A percentile compares a stretch with the other conserved stretches of the same genome.
These are phyloP conservation scores for Silene noctiflora DNA, from an alignment of 179 eudicot species.

Conservation along the genomic window DNA sequence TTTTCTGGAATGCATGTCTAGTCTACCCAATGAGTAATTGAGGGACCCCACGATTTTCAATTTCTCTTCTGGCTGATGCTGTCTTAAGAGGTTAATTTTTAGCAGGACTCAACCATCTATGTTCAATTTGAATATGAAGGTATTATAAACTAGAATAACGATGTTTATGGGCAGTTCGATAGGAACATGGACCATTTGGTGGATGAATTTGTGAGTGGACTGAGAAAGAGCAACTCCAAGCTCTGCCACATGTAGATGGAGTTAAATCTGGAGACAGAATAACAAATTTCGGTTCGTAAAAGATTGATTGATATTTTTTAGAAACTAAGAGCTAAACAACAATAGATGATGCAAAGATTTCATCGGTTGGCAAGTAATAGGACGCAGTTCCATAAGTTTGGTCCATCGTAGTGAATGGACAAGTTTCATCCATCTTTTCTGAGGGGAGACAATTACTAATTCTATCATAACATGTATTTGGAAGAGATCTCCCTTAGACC, in stretches of 20 bases:
- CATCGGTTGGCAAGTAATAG: not conserved
- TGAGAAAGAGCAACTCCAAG: conserved; percentile 1
- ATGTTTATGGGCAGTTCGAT: too few species aligned
- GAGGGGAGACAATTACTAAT: not conserved
- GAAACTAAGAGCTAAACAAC: too few species aligned
- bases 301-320: too few species aligned
- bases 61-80: not conserved
- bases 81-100: not conserved
- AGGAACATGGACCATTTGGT: too few species aligned
- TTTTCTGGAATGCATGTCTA: conserved; percentile 7
- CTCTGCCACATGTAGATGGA: not conserved
- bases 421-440: not conserved
- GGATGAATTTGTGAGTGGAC: not conserved
- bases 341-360: too few species aligned
- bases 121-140: not conserved
- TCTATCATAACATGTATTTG: not conserved
- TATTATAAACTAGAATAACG: not conserved
- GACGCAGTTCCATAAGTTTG: not conserved
- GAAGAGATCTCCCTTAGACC: not conserved
- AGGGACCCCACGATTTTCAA: not conserved
- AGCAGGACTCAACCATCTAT: not conserved
- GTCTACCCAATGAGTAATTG: not conserved
- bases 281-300: not conserved
- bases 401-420: not conserved
- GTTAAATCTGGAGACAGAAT: not conserved